Conservation (phyloP, 1,139 yeast genomes). For the Zygoascus hellenicus region DNA sequence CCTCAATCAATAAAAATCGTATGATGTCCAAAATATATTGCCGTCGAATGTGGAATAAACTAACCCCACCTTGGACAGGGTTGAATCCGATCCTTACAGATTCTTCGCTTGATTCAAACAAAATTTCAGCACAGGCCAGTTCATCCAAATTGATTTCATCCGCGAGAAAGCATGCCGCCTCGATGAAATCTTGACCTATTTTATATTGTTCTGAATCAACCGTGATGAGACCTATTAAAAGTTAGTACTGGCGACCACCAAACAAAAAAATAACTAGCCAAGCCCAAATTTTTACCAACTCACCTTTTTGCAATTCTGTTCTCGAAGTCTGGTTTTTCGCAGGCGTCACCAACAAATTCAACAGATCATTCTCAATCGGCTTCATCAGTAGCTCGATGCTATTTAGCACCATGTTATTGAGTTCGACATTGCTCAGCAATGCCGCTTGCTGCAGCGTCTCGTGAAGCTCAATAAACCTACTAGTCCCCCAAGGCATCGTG, state of each 20-base stretch:
- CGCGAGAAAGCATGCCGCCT: slow-evolving; percentile 45
- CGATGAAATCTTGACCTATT: slow-evolving; percentile 49
- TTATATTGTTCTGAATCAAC: slow-evolving; percentile 47
- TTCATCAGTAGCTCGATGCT: slow-evolving; percentile 21
- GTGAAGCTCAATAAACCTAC: slow-evolving; percentile 30
- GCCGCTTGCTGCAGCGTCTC: slow-evolving; percentile 22
- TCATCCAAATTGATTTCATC: slow-evolving; percentile 71
- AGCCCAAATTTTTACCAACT: slow-evolving; percentile 9
- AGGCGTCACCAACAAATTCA: slow-evolving; percentile 45
- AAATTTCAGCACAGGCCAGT: slow-evolving; percentile 55
- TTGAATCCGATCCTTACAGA: slow-evolving; percentile 47
- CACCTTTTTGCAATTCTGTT: slow-evolving; percentile 46
- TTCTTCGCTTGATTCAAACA: slow-evolving; percentile 38
- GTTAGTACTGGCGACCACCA: not conserved
- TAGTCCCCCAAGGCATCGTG: slow-evolving; percentile 34
- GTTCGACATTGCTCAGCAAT: slow-evolving; percentile 13
- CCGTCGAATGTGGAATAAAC: slow-evolving; percentile 63
- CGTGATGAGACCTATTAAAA: slow-evolving; percentile 36
- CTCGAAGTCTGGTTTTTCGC: slow-evolving; percentile 51
- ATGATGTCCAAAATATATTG: slow-evolving; percentile 67
- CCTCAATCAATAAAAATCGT: slow-evolving; percentile 20
- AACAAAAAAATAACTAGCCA: slow-evolving; percentile 1
- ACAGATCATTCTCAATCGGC: slow-evolving; percentile 42
- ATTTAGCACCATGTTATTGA: slow-evolving; percentile 9
- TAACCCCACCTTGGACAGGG: slow-evolving; percentile 61